Conservation (phyloP, 495 filamentous ascomycete genomes). For the Penicillium riverlandense region DNA sequence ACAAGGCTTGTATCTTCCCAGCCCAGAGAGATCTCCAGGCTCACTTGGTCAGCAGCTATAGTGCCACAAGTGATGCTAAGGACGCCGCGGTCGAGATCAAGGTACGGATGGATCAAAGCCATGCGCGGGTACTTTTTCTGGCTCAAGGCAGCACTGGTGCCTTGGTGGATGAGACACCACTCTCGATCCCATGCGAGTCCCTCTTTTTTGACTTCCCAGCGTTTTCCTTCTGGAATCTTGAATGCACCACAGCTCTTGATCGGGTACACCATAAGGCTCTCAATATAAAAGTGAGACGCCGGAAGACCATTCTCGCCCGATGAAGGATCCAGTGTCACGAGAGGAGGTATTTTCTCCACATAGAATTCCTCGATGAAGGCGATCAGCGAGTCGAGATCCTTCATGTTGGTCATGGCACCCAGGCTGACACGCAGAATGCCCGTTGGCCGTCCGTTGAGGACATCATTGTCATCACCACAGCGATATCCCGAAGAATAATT, state of each 20-base stretch:
- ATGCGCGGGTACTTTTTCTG: conserved; percentile 80
- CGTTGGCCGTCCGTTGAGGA: conserved; percentile 76
- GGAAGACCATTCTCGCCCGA: conserved; percentile 8
- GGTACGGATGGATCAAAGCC: conserved; percentile 64
- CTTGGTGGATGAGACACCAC: conserved; percentile 85
- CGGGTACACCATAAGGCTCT: conserved; percentile 65
- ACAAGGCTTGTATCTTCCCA: conserved; percentile 49
- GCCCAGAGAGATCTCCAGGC: conserved; percentile 50
- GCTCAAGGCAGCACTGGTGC: conserved; percentile 67
- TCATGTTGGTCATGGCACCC: conserved; percentile 77
- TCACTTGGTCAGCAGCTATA: conserved; percentile 13
- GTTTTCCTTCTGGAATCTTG: conserved; percentile 51
- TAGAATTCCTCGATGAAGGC: conserved; percentile 75
- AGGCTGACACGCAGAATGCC: conserved; percentile 80
- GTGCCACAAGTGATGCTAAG: conserved; percentile 40
- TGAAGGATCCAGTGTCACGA: conserved; percentile 13
- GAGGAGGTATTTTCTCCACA: conserved; percentile 37
- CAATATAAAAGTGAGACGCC: conserved; percentile 36
- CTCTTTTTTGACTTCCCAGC: conserved; percentile 71
- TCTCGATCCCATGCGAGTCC: conserved; percentile 89
- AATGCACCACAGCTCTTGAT: conserved; percentile 86
- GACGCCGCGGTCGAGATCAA: conserved; percentile 57
- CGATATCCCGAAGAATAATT: conserved; percentile 77
- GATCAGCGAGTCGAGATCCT: conserved; percentile 66
- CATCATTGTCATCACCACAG: conserved; percentile 72